Percentiles rank a stretch among this genome's conserved stretches.
Conservation (phyloP, 2,329 filamentous ascomycete species). For the Aspergillus carbonarius region DNA sequence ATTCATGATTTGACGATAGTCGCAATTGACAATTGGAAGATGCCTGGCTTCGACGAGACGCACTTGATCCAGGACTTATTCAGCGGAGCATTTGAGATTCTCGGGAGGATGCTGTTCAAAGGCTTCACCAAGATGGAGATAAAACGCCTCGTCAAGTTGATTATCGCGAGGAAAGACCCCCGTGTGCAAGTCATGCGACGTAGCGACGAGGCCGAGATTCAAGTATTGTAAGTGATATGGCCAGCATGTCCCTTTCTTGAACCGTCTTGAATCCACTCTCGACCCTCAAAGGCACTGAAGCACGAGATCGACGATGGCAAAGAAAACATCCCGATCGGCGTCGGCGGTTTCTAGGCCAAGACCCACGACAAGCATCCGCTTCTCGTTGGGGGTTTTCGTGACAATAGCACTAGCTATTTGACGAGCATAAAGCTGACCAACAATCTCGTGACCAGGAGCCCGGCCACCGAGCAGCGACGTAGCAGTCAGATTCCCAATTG, state of each 20-base stretch:
- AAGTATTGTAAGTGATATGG: background rate
- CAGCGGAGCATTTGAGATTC: slow-evolving; percentile 16
- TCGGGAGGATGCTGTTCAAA: slow-evolving; percentile 13
- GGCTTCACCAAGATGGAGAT: slow-evolving; percentile 17
- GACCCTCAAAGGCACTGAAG: slow-evolving; percentile 40
- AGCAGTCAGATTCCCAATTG: slow-evolving; percentile 78
- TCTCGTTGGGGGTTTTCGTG: slow-evolving; percentile 65
- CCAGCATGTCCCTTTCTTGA: background rate
- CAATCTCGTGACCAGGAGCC: slow-evolving; percentile 71
- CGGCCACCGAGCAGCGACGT: slow-evolving; percentile 85
- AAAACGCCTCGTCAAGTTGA: slow-evolving; percentile 1
- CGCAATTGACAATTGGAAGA: slow-evolving; percentile 18
- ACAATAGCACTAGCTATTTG: slow-evolving; percentile 82
- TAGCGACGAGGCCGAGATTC: slow-evolving; percentile 11
- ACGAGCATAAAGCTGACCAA: slow-evolving; percentile 84
- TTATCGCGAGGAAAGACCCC: slow-evolving; percentile 6
- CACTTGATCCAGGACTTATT: slow-evolving; percentile 16
- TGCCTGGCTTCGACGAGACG: slow-evolving; percentile 16
- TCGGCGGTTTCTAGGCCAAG: slow-evolving; percentile 54
- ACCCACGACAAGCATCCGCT: slow-evolving; percentile 59
- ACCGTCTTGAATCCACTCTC: background rate
- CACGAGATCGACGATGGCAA: slow-evolving; percentile 44
- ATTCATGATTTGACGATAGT: slow-evolving; percentile 15
- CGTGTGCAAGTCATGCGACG: slow-evolving; percentile 9
- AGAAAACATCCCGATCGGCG: slow-evolving; percentile 43